Evolutionary conservation across 768 basidiomycete genomes (phyloP).

Genomic region (Sutorius australiensis): DNA sequence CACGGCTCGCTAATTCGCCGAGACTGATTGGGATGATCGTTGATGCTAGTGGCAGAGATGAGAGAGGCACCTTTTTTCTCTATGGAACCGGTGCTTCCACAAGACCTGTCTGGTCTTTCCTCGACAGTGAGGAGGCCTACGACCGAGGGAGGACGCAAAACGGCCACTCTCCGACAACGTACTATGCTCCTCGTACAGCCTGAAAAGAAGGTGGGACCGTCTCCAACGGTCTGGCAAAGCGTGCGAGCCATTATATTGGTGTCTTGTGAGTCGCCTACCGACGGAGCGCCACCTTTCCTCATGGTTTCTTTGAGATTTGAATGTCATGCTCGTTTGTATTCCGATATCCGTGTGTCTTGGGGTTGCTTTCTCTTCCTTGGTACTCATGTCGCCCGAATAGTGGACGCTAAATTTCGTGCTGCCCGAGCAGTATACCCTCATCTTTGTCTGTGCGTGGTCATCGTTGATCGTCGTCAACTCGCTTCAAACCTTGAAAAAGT

Average conservation of each 20-base stretch:
- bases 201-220: conserved; percentile 31
- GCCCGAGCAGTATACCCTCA: conserved; percentile 49
- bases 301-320: conserved; percentile 47
- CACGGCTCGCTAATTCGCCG: not conserved
- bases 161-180: conserved; percentile 10
- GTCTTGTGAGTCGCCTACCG: conserved; percentile 47
- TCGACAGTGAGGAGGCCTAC: conserved; percentile 12
- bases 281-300: not conserved
- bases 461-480: not conserved
- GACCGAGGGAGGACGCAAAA: conserved; percentile 5
- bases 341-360: conserved; percentile 54
- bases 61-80: conserved; percentile 3
- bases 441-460: conserved; percentile 67
- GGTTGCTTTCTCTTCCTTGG: not conserved
- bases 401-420: conserved; percentile 70
- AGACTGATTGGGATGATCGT: conserved; percentile 16
- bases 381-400: conserved; percentile 33
- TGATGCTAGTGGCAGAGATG: conserved; percentile 11
- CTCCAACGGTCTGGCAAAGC: conserved; percentile 47
- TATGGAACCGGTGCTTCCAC: conserved; percentile 2
- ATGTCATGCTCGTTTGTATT: conserved; percentile 67
- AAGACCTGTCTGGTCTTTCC: conserved; percentile 5
- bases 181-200: conserved; percentile 37
- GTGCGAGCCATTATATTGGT: conserved; percentile 49
- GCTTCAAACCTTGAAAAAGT: conserved; percentile 36